Evolutionary conservation across 208 protist genomes (phyloP).

Genomic region (Willaertia magna): DNA sequence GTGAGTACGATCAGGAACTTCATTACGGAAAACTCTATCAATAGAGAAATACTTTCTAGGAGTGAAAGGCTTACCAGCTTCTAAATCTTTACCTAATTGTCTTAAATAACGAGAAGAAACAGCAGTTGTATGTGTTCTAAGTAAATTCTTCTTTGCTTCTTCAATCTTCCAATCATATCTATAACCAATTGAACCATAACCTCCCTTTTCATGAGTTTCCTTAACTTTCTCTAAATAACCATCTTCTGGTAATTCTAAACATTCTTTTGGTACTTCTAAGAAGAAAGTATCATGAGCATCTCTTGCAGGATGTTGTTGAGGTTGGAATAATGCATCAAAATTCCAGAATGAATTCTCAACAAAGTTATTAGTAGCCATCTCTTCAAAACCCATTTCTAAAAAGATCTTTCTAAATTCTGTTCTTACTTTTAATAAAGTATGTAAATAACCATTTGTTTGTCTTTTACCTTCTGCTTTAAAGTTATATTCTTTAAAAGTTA

Average conservation of each 20-base stretch:
- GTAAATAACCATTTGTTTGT: conserved; percentile 76
- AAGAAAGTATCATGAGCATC: conserved; percentile 99
- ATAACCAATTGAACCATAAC: conserved; percentile 59
- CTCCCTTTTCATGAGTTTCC: conserved; percentile 78
- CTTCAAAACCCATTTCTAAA: conserved; percentile 96
- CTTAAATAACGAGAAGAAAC: conserved; percentile 90
- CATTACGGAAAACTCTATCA: conserved; percentile 99
- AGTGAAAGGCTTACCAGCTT: conserved; percentile 51
- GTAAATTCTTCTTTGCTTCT: conserved; percentile 89
- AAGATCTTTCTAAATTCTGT: conserved; percentile 97
- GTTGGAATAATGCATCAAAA: conserved; percentile 99
- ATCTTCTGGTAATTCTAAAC: conserved; percentile 32
- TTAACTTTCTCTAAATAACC: conserved; percentile 83
- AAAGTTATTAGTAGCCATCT: conserved; percentile 98
- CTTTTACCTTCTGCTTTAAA: conserved; percentile 70
- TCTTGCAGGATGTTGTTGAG: conserved; percentile 98
- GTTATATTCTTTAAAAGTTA: conserved; percentile 92
- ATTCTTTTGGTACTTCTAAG: conserved; percentile 64
- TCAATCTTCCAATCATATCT: conserved; percentile 80
- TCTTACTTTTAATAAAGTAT: conserved; percentile 96
- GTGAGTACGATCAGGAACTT: conserved; percentile 98
- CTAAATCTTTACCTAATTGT: conserved; percentile 59
- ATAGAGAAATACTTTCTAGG: conserved; percentile 98
- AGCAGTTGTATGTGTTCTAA: conserved; percentile 99
- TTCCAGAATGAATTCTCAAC: conserved; percentile 99